Base-by-base conservation (phyloP, 2,329 filamentous ascomycete species). In the Ceratocystis papillata region DNA sequence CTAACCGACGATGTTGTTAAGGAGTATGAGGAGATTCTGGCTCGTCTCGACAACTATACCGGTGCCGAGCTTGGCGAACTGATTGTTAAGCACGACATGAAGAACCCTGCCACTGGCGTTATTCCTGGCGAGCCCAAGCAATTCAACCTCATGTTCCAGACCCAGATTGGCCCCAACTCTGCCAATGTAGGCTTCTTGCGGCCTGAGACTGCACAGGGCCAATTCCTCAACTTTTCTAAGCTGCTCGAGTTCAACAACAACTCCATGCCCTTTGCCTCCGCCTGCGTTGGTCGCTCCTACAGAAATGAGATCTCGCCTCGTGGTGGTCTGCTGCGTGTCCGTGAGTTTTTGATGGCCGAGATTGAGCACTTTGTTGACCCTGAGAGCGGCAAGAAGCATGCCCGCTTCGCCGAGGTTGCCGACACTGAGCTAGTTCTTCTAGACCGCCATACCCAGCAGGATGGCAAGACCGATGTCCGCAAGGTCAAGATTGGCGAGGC, bases 131-230 rank as follows among this genome's bases (percentile, higher is more conserved):
- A 88, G 37, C 94, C 94, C 2, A 87, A 96, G 63, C 82, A 90
- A 53, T 96, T 97, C 84, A 99, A 99, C 79, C 86, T 99, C 73
- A 99, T 99, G 94, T 99, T 97, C 81, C 87, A 93, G 77, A 96
- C 93, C 53, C 82, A 89, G 45, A 97, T 99, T 74, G 94, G 94
- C 69, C 92, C 93, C 66, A 95, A 89, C 79, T 88, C 89, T 76
- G 92, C 95, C 74, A 81, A 88, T 69, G 84, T 88, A 61, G 92
- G 90, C 65, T 96, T 90, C 76, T 81, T 96, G 67, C 85, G 92
- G 65, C 94, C 94, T 55, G 94, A 99, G 78, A 99, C 94, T 37
- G 94, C 94, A 3, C 94, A 99, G 81, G 94, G 94, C 70, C 94
- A 99, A 78, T 99, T 99, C 78, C 80, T 97, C 70, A 96, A 96